Evolutionary conservation across 75 land plant genomes (phyloP).

Genomic region (Isoetes taiwanensis): DNA sequence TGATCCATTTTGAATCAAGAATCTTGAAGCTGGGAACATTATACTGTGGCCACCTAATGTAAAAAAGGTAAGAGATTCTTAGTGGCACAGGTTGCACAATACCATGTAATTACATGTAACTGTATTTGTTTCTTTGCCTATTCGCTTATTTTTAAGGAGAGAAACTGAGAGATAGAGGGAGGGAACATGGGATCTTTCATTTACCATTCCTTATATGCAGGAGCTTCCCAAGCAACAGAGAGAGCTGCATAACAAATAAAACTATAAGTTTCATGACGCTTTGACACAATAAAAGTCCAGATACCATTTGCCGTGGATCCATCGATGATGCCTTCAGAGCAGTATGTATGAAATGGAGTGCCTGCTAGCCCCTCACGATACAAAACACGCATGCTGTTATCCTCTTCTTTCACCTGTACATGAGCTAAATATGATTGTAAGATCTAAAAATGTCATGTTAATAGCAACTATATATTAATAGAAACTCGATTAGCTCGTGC

Average conservation of each 20-base stretch:
- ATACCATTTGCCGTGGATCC: constrained; percentile 68
- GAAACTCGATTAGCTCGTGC: neutral
- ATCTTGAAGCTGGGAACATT: constrained; percentile 72
- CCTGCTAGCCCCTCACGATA: constrained; percentile 90
- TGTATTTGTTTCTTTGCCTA: too few species aligned
- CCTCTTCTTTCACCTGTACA: constrained; percentile 72
- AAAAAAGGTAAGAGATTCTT: too few species aligned
- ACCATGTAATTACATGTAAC: too few species aligned
- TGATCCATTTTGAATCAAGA: constrained; percentile 35
- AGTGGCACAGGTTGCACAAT: too few species aligned
- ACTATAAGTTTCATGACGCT: too few species aligned
- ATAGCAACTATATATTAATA: neutral
- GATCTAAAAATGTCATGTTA: neutral
- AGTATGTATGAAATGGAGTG: constrained; percentile 71
- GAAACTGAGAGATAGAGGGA: too few species aligned
- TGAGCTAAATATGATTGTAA: neutral
- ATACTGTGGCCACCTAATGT: constrained; percentile 94
- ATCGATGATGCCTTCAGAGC: constrained; percentile 75
- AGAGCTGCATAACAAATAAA: too few species aligned
- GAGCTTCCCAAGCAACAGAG: constrained; percentile 17
- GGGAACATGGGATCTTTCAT: too few species aligned
- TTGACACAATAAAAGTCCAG: too few species aligned
- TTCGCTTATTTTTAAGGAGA: too few species aligned
- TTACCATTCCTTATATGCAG: constrained; percentile 10
- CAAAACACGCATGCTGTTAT: constrained; percentile 71